Conservation (phyloP, 228 moss, liverwort and hornwort genomes). For the Sphagnum fallax region DNA sequence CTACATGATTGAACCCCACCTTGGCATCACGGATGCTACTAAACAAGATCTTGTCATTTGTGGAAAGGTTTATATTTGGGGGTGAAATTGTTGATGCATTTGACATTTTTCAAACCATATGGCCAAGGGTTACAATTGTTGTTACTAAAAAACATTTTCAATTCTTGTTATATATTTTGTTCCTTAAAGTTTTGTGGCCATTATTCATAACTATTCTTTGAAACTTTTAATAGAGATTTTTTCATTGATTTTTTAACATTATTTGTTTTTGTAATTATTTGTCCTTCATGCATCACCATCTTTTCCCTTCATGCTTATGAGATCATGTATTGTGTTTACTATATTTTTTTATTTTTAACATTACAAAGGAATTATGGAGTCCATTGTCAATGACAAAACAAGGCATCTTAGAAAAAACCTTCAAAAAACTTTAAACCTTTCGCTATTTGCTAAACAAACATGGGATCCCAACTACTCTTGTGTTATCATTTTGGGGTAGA, state of each 20-base stretch:
- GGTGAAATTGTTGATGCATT: slow-evolving; percentile 82
- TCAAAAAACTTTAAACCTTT: slow-evolving; percentile 57
- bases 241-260: background rate
- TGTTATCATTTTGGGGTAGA: slow-evolving; percentile 15
- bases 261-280: background rate
- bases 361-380: slow-evolving; percentile 85
- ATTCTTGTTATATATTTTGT: background rate
- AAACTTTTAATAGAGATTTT: background rate
- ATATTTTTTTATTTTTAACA: too few relatives aligned
- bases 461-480: slow-evolving; percentile 75
- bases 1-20: slow-evolving; percentile 69
- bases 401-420: slow-evolving; percentile 23
- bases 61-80: slow-evolving; percentile 98
- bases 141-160: slow-evolving; percentile 34
- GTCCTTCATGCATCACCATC: background rate
- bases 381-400: slow-evolving; percentile 25
- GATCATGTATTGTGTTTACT: background rate
- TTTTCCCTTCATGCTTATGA: background rate
- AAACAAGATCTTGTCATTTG: slow-evolving; percentile 57
- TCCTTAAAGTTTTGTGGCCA: background rate
- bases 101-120: slow-evolving; percentile 70
- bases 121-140: slow-evolving; percentile 49
- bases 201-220: background rate
- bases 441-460: slow-evolving; percentile 72
- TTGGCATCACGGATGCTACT: slow-evolving; percentile 18